Evolutionary conservation across 2,329 filamentous ascomycete genomes (phyloP), one percentile per base, ranked within the genome.

Genomic region (Pseudogymnoascus sp.): DNA sequence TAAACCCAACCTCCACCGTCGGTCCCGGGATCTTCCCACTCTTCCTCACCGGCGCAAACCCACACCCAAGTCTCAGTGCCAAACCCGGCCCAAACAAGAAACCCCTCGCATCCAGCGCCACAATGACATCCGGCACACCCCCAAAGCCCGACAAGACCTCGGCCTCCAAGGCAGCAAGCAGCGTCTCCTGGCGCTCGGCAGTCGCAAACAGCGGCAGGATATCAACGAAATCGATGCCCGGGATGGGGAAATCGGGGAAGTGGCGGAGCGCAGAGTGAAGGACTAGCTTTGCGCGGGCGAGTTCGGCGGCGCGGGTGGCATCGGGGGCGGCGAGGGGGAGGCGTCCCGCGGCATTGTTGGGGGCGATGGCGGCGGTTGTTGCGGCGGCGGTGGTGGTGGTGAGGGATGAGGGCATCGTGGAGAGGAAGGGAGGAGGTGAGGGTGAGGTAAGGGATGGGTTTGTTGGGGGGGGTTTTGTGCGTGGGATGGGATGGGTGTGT

Each of bases 171-270:
- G 92, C 91, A 72, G 87, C 85, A 75, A 97, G 81, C 65, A 99
- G 88, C 64, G 86, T 83, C 70, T 84, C 81, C 79, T 97, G 93
- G 67, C 90, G 82, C 62, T 77, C 74, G 63, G 88, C 86, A 74
- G 92, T 84, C 75, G 90, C 87, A 81, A 99, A 98, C 75, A 98
- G 88, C 67, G 95, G 95, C 77, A 99, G 88, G 79, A 99, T 98
- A 76, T 99, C 95, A 80, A 97, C 92, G 79, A 99, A 99, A 73
- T 96, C 83, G 75, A 99, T 93, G 76, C 95, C 93, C 54, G 90
- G 87, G 69, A 89, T 88, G 65, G 93, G 93, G 80, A 97, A 98
- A 82, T 98, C 92, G 73, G 87, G 86, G 80, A 92, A 96, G 77
- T 92, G 88, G 77, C 90, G 90, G 71, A 98, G 85, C 66, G 89